These are phyloP conservation scores for Benincasa hispida DNA, from an alignment of 306 rosid genomes.

Conservation along the genomic window DNA sequence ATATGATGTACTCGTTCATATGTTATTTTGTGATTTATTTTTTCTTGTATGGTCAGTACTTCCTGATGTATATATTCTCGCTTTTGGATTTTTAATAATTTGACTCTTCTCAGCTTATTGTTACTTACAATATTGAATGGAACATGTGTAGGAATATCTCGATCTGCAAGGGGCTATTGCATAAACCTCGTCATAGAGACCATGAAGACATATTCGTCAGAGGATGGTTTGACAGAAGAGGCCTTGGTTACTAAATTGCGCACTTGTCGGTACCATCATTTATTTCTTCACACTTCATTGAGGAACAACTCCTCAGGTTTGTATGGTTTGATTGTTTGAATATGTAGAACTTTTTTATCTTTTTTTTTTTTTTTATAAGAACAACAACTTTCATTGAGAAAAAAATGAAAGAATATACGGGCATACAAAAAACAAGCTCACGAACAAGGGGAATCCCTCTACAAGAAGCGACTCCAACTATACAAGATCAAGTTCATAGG, in stretches of 20 bases:
- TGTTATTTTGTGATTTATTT: background rate
- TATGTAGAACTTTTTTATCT: background rate
- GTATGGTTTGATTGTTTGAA: constrained; percentile 14
- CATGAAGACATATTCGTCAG: constrained; percentile 73
- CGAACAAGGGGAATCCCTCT: too few relatives aligned
- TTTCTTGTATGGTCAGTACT: background rate
- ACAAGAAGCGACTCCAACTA: too few relatives aligned
- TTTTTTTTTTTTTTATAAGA: too few relatives aligned
- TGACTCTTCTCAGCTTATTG: constrained; percentile 2
- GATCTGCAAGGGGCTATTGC: constrained; percentile 92
- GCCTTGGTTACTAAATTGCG: constrained; percentile 89
- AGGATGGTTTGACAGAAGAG: constrained; percentile 93
- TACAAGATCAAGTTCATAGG: too few relatives aligned
- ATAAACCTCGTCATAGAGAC: constrained; percentile 69
- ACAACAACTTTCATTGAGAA: too few relatives aligned
- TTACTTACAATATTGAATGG: constrained; percentile 8
- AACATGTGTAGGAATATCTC: constrained; percentile 52
- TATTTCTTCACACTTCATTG: constrained; percentile 72
- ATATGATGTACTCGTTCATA: background rate
- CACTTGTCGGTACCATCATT: constrained; percentile 77
- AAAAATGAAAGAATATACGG: too few relatives aligned
- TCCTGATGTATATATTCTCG: background rate
- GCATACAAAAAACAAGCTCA: too few relatives aligned
- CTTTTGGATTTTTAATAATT: background rate
- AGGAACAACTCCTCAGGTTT: constrained; percentile 64